Percentiles rank a stretch among this genome's conserved stretches.
These are phyloP conservation scores for Plasmodium berghei DNA, from an alignment of 169 alveolate genomes.

Conservation along the genomic window DNA sequence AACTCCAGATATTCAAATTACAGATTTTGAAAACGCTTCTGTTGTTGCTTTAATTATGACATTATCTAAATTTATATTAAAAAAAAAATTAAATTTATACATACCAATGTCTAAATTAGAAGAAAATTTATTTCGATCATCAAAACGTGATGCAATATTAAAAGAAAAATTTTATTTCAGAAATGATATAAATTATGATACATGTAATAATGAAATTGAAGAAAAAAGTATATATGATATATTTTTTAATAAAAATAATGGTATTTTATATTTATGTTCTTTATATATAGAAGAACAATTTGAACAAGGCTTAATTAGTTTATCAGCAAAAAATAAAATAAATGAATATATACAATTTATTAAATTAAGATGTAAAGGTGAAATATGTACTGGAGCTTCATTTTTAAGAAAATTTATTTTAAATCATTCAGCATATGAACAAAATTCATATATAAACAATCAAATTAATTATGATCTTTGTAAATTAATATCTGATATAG, in stretches of 20 bases:
- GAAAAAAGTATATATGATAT: conserved; percentile 83
- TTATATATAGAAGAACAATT: conserved; percentile 75
- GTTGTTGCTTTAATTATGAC: conserved; percentile 86
- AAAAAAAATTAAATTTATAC: conserved; percentile 89
- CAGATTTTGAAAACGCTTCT: conserved; percentile 95
- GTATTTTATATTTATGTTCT: conserved; percentile 79
- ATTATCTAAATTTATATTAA: conserved; percentile 84
- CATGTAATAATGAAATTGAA: conserved; percentile 73
- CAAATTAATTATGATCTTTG: conserved; percentile 88
- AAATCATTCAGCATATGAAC: conserved; percentile 89
- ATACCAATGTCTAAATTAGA: conserved; percentile 94
- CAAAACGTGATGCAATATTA: conserved; percentile 87
- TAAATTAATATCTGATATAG: conserved; percentile 62
- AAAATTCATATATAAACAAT: conserved; percentile 89
- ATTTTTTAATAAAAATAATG: conserved; percentile 84
- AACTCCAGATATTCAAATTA: conserved; percentile 94
- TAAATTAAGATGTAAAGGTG: conserved; percentile 89
- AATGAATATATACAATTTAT: conserved; percentile 82
- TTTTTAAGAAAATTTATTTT: conserved; percentile 89
- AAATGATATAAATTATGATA: conserved; percentile 77
- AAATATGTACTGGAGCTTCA: conserved; percentile 91
- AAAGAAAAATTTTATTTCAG: conserved; percentile 90
- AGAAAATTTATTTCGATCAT: conserved; percentile 92
- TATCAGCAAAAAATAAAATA: conserved; percentile 75
- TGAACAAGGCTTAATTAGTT: conserved; percentile 35